phyloP scores from a whole-genome alignment of 2,329 filamentous ascomycete species.

The Ophiocordyceps australis region DNA sequence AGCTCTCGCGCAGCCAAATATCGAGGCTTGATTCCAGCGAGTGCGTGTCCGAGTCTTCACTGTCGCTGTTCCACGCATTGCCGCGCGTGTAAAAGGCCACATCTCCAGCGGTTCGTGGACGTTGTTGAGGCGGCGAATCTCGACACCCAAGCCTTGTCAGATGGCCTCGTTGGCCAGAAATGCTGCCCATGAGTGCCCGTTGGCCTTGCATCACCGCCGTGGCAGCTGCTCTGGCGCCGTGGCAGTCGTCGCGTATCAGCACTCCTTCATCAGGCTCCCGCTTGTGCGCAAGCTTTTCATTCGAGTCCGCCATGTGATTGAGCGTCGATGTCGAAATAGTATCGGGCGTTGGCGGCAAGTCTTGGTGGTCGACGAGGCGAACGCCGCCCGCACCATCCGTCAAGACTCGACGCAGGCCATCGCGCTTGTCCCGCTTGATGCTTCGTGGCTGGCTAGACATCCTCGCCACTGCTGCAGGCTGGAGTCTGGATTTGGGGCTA shows the following conservation, averaged over 20 bases:
- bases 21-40: conserved; percentile 33
- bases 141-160: not conserved
- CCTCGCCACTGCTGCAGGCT: conserved; percentile 8
- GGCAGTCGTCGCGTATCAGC: conserved; percentile 11
- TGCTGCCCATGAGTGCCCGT: not conserved
- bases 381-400: conserved; percentile 25
- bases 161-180: not conserved
- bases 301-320: conserved; percentile 28
- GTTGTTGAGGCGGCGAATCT: conserved; percentile 13
- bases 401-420: conserved; percentile 26
- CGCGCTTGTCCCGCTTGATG: conserved; percentile 27
- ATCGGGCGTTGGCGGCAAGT: conserved; percentile 38
- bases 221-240: conserved; percentile 6
- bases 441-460: no score
- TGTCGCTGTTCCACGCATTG: conserved; percentile 25
- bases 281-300: conserved; percentile 23
- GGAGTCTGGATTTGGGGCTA: no score
- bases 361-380: conserved; percentile 20
- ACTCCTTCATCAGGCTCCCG: conserved; percentile 9
- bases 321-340: conserved; percentile 39
- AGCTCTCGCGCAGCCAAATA: conserved; percentile 38
- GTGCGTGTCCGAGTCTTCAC: conserved; percentile 19
- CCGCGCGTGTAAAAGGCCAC: conserved; percentile 19
- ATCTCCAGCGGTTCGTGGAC: conserved; percentile 27
- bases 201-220: not conserved